Evolutionary conservation across 257 asterid species (phyloP).

Genomic region (Rhazya stricta): DNA sequence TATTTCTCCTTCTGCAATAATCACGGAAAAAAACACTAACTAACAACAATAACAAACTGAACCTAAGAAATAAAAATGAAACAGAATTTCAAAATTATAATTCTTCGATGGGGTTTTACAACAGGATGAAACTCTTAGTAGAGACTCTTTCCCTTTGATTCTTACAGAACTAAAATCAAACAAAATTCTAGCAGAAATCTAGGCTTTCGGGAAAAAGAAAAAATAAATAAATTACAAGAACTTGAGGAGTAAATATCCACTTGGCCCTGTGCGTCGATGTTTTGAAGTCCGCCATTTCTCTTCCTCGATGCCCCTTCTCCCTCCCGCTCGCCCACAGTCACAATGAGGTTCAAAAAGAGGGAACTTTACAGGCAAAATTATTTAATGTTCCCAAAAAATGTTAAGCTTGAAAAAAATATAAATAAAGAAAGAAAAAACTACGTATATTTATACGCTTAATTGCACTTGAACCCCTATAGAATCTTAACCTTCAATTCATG

Average conservation of each 20-base stretch:
- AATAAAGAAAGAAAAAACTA: too few relatives aligned
- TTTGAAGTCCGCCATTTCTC: constrained; percentile 68
- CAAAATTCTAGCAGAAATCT: not conserved
- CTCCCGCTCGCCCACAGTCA: not conserved
- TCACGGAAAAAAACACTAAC: not conserved
- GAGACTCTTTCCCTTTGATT: not conserved
- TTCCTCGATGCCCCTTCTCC: not conserved
- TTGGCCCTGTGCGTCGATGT: constrained; percentile 86
- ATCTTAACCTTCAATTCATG: too few relatives aligned
- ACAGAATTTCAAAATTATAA: not conserved
- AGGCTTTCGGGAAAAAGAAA: not conserved
- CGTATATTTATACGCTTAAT: too few relatives aligned
- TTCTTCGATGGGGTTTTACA: not conserved
- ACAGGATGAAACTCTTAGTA: too few relatives aligned
- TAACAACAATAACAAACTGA: not conserved
- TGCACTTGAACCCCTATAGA: too few relatives aligned
- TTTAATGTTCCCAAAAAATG: too few relatives aligned
- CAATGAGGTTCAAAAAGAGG: not conserved
- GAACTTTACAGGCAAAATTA: not conserved
- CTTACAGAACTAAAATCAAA: not conserved
- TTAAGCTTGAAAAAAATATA: too few relatives aligned
- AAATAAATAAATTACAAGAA: constrained; percentile 39
- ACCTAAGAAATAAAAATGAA: not conserved
- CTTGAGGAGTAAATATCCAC: constrained; percentile 84
- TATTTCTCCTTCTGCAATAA: constrained; percentile 64